These are phyloP conservation scores for Aspergillus hortae DNA, from an alignment of 2,329 filamentous ascomycete species.

Conservation along the genomic window DNA sequence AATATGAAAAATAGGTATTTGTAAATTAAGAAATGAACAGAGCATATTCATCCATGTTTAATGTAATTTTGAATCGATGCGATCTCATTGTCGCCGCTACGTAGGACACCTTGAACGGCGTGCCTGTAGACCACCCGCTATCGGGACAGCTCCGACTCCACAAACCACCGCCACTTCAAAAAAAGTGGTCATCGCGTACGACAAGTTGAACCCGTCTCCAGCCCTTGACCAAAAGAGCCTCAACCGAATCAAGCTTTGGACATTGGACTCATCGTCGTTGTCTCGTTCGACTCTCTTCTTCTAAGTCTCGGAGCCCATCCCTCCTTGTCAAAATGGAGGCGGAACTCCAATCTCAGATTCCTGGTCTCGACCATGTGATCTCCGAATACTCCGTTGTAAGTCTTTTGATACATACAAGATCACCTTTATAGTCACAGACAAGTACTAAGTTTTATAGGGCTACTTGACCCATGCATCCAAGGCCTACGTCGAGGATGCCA, in stretches of 20 bases:
- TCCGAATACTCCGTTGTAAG: constrained; percentile 78
- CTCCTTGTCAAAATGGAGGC: constrained; percentile 64
- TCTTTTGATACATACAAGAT: neutral
- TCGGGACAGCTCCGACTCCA: neutral
- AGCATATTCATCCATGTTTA: too few species aligned
- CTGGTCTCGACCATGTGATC: constrained; percentile 81
- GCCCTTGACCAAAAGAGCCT: too few species aligned
- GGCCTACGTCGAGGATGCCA: constrained; percentile 69
- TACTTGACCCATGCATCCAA: constrained; percentile 93
- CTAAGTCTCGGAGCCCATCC: neutral
- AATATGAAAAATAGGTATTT: too few species aligned
- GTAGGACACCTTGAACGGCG: too few species aligned
- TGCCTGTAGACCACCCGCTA: neutral
- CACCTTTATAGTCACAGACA: too few species aligned
- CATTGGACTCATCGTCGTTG: too few species aligned
- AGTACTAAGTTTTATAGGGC: constrained; percentile 46
- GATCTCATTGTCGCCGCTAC: too few species aligned
- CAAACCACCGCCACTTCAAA: constrained; percentile 1
- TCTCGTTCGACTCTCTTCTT: neutral
- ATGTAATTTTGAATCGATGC: too few species aligned
- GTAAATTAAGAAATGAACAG: too few species aligned
- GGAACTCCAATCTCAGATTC: constrained; percentile 79
- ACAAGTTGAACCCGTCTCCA: too few species aligned
- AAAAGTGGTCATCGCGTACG: neutral
- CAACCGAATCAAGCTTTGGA: too few species aligned